Conservation (phyloP, 164 flowering plant species). For the Stephania cephalantha region DNA sequence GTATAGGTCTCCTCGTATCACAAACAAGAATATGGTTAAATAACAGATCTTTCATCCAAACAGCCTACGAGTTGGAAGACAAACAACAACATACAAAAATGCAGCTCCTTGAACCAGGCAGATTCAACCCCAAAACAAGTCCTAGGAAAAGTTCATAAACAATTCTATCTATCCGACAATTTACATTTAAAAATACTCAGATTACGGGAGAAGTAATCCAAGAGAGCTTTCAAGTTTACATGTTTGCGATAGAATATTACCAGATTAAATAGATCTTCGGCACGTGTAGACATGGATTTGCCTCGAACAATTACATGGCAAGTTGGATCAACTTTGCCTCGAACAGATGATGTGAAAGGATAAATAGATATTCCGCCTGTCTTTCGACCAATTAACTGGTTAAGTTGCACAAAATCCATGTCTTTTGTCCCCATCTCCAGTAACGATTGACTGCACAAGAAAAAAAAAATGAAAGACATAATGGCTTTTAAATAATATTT, state of each 20-base stretch:
- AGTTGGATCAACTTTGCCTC: slow-evolving; percentile 67
- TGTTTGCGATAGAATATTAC: slow-evolving; percentile 28
- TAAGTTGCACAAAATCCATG: slow-evolving; percentile 86
- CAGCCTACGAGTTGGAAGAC: not conserved
- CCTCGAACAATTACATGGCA: slow-evolving; percentile 83
- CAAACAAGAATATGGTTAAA: not conserved
- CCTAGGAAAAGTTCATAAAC: not conserved
- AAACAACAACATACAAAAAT: no score
- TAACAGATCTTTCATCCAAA: not conserved
- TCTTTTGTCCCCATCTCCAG: slow-evolving; percentile 99
- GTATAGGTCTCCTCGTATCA: not conserved
- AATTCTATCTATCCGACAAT: not conserved
- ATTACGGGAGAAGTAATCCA: not conserved
- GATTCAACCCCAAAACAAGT: not conserved
- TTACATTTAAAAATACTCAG: not conserved
- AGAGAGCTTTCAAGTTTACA: not conserved
- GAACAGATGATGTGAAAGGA: slow-evolving; percentile 80
- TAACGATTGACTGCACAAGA: slow-evolving; percentile 74
- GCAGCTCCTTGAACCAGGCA: no score
- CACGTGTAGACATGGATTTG: slow-evolving; percentile 88
- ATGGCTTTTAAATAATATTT: not conserved
- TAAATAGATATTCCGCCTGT: slow-evolving; percentile 98
- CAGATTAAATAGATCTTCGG: slow-evolving; percentile 87
- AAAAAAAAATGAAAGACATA: no score
- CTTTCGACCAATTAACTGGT: slow-evolving; percentile 94